A percentile compares a stretch with the other conserved stretches of the same genome.
These are phyloP conservation scores for Colletotrichum sp. DNA, from an alignment of 2,329 filamentous ascomycete genomes.

Conservation along the genomic window DNA sequence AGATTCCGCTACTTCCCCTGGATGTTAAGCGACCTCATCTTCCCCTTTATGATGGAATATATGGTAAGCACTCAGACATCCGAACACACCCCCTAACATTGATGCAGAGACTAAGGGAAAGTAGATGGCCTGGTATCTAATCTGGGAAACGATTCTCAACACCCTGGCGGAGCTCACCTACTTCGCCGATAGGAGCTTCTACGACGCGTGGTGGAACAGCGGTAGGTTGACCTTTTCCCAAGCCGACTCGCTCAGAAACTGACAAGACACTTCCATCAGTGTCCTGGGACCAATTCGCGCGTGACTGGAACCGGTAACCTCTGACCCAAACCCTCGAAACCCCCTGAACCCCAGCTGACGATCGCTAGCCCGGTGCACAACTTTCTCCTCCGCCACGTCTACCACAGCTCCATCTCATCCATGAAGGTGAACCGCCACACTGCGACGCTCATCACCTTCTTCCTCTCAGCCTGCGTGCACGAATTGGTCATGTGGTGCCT, in stretches of 20 bases:
- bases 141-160: conserved; percentile 79
- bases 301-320: conserved; percentile 72
- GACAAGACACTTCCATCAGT: conserved; percentile 34
- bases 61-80: conserved; percentile 43
- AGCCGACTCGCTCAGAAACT: background rate
- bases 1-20: conserved; percentile 74
- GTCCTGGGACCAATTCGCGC: conserved; percentile 78
- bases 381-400: conserved; percentile 79
- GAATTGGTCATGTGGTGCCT: conserved; percentile 83
- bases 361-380: conserved; percentile 69
- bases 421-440: conserved; percentile 72
- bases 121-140: conserved; percentile 76
- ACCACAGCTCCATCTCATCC: conserved; percentile 77
- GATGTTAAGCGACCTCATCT: conserved; percentile 76
- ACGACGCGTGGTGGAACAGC: conserved; percentile 69
- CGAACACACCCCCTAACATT: background rate
- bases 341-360: background rate
- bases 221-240: conserved; percentile 34
- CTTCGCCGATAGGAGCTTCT: conserved; percentile 80
- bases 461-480: conserved; percentile 73
- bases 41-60: conserved; percentile 82
- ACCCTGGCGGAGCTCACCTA: conserved; percentile 76
- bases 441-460: conserved; percentile 78
- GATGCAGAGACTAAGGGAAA: background rate
- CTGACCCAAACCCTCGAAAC: background rate